Evolutionary conservation across 306 rosid species (phyloP).

Genomic region (Cicer yamashitae): DNA sequence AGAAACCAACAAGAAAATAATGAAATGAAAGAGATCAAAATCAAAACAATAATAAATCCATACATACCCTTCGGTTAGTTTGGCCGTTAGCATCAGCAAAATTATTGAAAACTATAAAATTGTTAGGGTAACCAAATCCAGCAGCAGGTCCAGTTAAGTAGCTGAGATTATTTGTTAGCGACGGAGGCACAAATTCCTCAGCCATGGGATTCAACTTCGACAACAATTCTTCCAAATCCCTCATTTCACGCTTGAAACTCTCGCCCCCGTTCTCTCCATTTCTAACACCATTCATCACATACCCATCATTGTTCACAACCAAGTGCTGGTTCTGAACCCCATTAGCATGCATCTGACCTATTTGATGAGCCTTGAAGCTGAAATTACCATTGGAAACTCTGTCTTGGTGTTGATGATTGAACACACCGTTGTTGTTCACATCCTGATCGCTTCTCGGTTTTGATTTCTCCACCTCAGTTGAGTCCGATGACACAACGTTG

Average conservation of each 20-base stretch:
- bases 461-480: conserved; percentile 66
- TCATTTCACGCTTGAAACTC: conserved; percentile 75
- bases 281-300: conserved; percentile 55
- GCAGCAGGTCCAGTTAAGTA: conserved; percentile 55
- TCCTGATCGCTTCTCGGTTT: conserved; percentile 68
- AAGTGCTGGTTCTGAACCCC: conserved; percentile 61
- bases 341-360: conserved; percentile 62
- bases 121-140: conserved; percentile 69
- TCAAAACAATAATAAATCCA: neutral
- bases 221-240: conserved; percentile 91
- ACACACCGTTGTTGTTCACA: conserved; percentile 50
- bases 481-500: conserved; percentile 59
- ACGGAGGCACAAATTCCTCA: conserved; percentile 93
- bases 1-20: conserved; percentile 1
- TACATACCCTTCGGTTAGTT: conserved; percentile 66
- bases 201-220: conserved; percentile 99
- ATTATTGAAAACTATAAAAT: conserved; percentile 49
- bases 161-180: conserved; percentile 60
- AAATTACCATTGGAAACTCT: conserved; percentile 53
- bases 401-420: conserved; percentile 54
- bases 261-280: conserved; percentile 62
- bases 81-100: conserved; percentile 60
- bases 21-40: neutral
- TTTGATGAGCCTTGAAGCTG: conserved; percentile 56
- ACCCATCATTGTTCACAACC: conserved; percentile 60